Conservation (phyloP, 2,329 filamentous ascomycete species). For the Colletotrichum karsti region DNA sequence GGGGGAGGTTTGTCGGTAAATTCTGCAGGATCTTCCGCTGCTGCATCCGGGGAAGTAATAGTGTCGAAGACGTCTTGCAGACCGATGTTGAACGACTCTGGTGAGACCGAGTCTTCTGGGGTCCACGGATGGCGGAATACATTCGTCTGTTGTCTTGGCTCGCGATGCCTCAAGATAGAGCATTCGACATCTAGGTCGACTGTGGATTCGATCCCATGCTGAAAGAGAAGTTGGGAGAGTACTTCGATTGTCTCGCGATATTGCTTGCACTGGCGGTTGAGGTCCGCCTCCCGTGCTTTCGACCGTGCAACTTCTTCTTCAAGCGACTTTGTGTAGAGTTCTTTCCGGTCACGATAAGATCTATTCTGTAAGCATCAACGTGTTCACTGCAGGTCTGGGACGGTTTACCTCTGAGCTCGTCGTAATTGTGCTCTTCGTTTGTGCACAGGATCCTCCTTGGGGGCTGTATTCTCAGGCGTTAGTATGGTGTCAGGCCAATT, state of each 20-base stretch:
- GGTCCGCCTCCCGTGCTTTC: slow-evolving; percentile 31
- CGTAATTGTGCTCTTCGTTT: slow-evolving; percentile 38
- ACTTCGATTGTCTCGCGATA: slow-evolving; percentile 29
- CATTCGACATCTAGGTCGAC: not conserved
- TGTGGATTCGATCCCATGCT: slow-evolving; percentile 27
- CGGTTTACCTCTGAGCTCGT: slow-evolving; percentile 36
- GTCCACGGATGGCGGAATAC: too few species aligned
- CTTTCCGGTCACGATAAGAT: slow-evolving; percentile 40
- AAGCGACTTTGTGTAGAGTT: slow-evolving; percentile 37
- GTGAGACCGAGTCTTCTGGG: not conserved
- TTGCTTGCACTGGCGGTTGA: slow-evolving; percentile 30
- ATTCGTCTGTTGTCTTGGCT: too few species aligned
- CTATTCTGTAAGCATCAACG: slow-evolving; percentile 11
- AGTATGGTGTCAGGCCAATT: too few species aligned
- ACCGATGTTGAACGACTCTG: not conserved
- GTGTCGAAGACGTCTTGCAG: too few species aligned
- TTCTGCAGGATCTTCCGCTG: too few species aligned
- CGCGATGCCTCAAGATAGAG: too few species aligned
- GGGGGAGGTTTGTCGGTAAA: too few species aligned
- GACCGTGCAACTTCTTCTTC: slow-evolving; percentile 34
- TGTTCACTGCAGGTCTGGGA: not conserved
- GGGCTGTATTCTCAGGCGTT: too few species aligned
- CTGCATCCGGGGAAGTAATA: too few species aligned
- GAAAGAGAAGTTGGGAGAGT: slow-evolving; percentile 25
- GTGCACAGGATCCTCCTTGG: slow-evolving; percentile 34